phyloP scores from a whole-genome alignment of 2,329 filamentous ascomycete genomes.

The Tolypocladium ophioglossoides region DNA sequence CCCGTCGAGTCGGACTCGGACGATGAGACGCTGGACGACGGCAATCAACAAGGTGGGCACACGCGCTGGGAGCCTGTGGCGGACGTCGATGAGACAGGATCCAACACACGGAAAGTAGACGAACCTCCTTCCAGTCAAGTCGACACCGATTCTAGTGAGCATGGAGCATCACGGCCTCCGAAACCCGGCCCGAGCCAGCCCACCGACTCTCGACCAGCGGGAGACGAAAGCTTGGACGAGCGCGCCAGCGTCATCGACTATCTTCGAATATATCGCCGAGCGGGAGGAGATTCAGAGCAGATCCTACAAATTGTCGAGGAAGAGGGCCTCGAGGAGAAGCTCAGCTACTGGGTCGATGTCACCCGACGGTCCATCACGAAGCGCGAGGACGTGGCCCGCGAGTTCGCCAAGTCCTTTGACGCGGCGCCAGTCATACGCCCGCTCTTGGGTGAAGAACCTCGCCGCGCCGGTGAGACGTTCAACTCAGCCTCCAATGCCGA shows the following conservation, averaged over 20 bases:
- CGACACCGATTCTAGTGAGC: neutral
- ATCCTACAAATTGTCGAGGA: slow-evolving; percentile 51
- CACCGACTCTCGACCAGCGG: neutral
- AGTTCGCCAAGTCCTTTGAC: neutral
- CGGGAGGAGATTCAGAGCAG: slow-evolving; percentile 46
- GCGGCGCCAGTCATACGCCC: neutral
- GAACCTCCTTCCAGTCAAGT: too few species aligned
- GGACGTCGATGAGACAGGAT: neutral
- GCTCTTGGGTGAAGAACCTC: neutral
- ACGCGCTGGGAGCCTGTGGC: neutral
- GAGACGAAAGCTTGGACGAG: slow-evolving; percentile 2
- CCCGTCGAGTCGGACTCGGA: slow-evolving; percentile 20
- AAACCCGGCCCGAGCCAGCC: neutral
- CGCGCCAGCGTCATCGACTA: slow-evolving; percentile 20
- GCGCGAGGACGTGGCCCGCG: slow-evolving; percentile 4
- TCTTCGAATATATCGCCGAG: slow-evolving; percentile 46
- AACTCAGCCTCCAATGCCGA: neutral
- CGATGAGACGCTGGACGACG: slow-evolving; percentile 20
- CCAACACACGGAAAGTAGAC: neutral
- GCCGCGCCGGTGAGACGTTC: neutral
- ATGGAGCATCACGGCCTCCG: neutral
- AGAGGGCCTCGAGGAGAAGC: slow-evolving; percentile 46
- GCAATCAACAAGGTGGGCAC: slow-evolving; percentile 6
- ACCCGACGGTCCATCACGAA: slow-evolving; percentile 27
- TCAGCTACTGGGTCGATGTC: slow-evolving; percentile 48